Evolutionary conservation across 805 yeast genomes (phyloP), one percentile per base, ranked within the genome.

Genomic region (Spathaspora hagerdaliae): DNA sequence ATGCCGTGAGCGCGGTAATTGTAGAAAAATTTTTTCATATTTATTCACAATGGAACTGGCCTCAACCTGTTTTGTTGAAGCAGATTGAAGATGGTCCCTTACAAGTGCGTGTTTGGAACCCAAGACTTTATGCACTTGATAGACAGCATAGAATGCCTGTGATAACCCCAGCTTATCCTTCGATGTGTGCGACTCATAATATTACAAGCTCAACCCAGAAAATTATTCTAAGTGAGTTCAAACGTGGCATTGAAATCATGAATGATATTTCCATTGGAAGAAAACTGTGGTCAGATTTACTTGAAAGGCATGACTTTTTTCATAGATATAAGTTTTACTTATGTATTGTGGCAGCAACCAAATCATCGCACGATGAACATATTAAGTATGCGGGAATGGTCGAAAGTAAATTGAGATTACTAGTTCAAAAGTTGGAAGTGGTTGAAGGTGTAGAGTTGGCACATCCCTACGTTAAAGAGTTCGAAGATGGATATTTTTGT

Each of bases 101-200:
- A 38, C 97, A 91, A 56, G 97, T 91, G 0, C 77, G 96, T 49
- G 94, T 94, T 7, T 94, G 99, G 99, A 94, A 94, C 62, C 99
- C 99, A 13, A 78, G 85, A 51, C 67, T 92, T 3, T 94, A 94
- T 60, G 85, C 94, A 1, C 88, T 82, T 55, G 99, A 94, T 63
- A 78, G 96, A 49, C 81, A 81, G 31, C 99, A 94, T 65, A 74
- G 83, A 54, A 94, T 94, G 99, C 99, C 99, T 0, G 96, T 94
- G 9, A 94, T 94, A 48, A 94, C 99, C 0, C 99, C 99, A 0
- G 98, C 98, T 0, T 89, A 90, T 60, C 97, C 97, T 1, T 91
- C 97, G 1, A 94, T 94, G 99, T 94, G 99, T 68, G 97, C 99
- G 0, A 94, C 99, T 1, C 99, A 94, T 63, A 94, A 94, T 62